These are phyloP conservation scores for Pholiota molesta DNA, from an alignment of 768 basidiomycete species.

Conservation along the genomic window DNA sequence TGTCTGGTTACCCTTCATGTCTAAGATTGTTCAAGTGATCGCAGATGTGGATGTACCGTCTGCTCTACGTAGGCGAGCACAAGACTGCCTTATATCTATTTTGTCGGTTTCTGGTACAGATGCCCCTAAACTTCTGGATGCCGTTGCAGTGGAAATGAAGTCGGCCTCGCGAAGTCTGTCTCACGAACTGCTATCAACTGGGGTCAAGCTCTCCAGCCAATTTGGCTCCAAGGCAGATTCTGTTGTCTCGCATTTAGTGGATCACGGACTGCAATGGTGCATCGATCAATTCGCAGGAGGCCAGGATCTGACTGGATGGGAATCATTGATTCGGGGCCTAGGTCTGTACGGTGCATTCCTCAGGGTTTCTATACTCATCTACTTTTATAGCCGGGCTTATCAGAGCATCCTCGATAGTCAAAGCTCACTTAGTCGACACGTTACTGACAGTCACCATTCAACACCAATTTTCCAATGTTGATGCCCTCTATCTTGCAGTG, in stretches of 20 bases:
- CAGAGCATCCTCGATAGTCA: constrained; percentile 35
- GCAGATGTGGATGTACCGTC: not conserved
- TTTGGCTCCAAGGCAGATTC: constrained; percentile 23
- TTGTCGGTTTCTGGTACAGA: constrained; percentile 5
- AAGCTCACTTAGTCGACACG: constrained; percentile 70
- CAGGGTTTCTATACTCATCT: constrained; percentile 4
- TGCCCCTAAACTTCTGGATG: constrained; percentile 9
- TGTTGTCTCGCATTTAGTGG: constrained; percentile 36
- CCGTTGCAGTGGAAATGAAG: constrained; percentile 15
- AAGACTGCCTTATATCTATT: constrained; percentile 13
- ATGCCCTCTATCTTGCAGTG: constrained; percentile 46
- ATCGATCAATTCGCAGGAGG: constrained; percentile 47
- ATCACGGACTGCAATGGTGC: constrained; percentile 56
- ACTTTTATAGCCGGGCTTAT: constrained; percentile 33
- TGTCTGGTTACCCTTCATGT: constrained; percentile 34
- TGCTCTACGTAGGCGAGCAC: constrained; percentile 14
- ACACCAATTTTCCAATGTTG: constrained; percentile 49
- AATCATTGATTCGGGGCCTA: constrained; percentile 35
- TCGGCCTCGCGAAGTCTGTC: constrained; percentile 9
- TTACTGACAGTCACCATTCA: constrained; percentile 66
- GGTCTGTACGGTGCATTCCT: constrained; percentile 33
- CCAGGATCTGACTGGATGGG: constrained; percentile 21
- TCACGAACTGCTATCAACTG: constrained; percentile 15
- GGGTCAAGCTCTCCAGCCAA: constrained; percentile 9
- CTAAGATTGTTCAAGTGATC: constrained; percentile 16